These are phyloP conservation scores for Diaporthe citri DNA, from an alignment of 2,329 filamentous ascomycete species.

Conservation along the genomic window DNA sequence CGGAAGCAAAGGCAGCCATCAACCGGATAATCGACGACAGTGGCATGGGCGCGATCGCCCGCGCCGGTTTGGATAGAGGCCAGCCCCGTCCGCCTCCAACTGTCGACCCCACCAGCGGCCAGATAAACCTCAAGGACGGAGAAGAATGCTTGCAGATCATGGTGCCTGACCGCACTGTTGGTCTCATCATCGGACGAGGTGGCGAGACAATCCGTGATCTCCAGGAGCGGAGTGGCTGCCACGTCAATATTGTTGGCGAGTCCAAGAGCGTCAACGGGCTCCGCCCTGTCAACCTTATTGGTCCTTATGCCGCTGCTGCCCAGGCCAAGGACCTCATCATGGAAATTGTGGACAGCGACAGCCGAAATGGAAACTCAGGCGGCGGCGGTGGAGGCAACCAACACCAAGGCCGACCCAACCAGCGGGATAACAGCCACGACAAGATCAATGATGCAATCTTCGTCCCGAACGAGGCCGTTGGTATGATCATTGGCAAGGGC, in stretches of 20 bases:
- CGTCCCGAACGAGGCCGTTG: constrained; percentile 90
- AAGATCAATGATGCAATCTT: constrained; percentile 87
- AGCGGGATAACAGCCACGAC: constrained; percentile 61
- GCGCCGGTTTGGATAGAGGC: constrained; percentile 60
- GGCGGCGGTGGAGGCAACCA: constrained; percentile 44
- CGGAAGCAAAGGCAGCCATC: constrained; percentile 85
- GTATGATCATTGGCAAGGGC: constrained; percentile 96
- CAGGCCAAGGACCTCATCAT: constrained; percentile 89
- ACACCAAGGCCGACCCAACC: constrained; percentile 54
- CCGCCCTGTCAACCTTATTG: constrained; percentile 91
- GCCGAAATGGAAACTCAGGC: constrained; percentile 61
- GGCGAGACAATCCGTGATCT: constrained; percentile 94
- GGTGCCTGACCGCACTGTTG: constrained; percentile 93
- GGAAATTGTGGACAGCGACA: constrained; percentile 95
- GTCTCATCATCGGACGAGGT: constrained; percentile 92
- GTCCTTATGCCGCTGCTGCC: constrained; percentile 78
- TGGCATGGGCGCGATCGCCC: constrained; percentile 67
- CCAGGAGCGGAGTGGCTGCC: constrained; percentile 92
- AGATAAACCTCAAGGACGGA: constrained; percentile 75
- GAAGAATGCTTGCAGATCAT: constrained; percentile 93
- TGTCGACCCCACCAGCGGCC: constrained; percentile 32
- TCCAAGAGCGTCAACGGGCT: constrained; percentile 93
- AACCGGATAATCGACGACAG: constrained; percentile 91
- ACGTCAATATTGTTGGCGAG: constrained; percentile 95
- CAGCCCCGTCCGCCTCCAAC: constrained; percentile 48